Evolutionary conservation across 2,329 filamentous ascomycete genomes (phyloP), one percentile per base, ranked within the genome.

Genomic region (Septoria linicola): DNA sequence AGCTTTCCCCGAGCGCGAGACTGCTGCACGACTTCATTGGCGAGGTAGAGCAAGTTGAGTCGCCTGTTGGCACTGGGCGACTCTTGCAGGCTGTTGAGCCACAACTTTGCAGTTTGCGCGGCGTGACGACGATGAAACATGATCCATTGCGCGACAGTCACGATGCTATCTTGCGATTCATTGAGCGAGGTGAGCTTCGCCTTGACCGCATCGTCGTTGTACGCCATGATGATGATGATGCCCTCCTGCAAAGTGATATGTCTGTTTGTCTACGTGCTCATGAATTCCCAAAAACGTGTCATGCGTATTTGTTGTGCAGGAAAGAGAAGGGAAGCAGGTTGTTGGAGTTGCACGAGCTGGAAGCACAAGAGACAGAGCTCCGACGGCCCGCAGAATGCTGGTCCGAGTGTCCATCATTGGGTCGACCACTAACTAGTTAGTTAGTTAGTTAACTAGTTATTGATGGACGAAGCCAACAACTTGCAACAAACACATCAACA

Each of bases 51-150:
- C 58, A 97, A 77, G 63, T 90, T 96, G 53, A 99, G 76, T 62
- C 90, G 84, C 71, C 96, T 96, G 53, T 85, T 82, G 5, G 87
- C 83, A 41, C 40, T 55, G n/a, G 87, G 83, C 1, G 89, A 90
- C 61, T 97, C 92, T 66, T 90, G 93, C 53, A 99, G 76, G 54
- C 88, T 84, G 62, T 93, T 86, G 56, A 95, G 77, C 93, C 93
- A 99, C 46, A 97, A 80, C 68, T 92, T 85, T 16, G 89, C 91
- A 16, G 92, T 96, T 56, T 88, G 84, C 61, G 96, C 89, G 47
- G 95, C 92, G 73, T 96, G 88, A 69, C 93, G 85, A 70, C 90
- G 87, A 74, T 99, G 92, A 70, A 99, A 99, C 87, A 99, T 95
- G 56, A 99, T 93, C 95, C 95, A 99, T 83, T 97, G 92, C 51